Base-by-base conservation (phyloP, 768 basidiomycete genomes). In the Tricholoma bakamatsutake region DNA sequence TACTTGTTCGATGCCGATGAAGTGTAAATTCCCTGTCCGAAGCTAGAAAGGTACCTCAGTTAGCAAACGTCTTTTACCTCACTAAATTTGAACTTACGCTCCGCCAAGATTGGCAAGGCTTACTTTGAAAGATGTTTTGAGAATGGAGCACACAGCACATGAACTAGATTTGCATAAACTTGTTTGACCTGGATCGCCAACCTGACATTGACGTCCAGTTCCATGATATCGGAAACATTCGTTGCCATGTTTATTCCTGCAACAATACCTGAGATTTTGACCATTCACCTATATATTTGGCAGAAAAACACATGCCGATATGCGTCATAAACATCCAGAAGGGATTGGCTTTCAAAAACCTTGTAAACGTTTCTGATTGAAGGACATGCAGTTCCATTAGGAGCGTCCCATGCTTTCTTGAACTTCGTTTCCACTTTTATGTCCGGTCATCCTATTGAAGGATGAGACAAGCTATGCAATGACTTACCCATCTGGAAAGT, bases 221-320 rank as follows among this genome's bases (percentile, higher is more conserved):
- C 70, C 70, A 43, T 71, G 70, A 53, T 69, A 71, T 2, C 69
- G 61, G 52, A 69, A 71, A 9, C 60, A 62, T 56, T 70, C 69
- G 13, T 66, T 69, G 8, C 68, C 67, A 1, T 65, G 18, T 54
- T 57, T 60, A 63, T 51, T 66, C 28, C 56, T 57, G 21, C 8
- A 43, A 43, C 21, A 37, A 21, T 28, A 28, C 17, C 46, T 21
- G 48, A 10, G 27, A 11, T 33, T 6, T 27, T 31, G 46, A n/a
- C n/a, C n/a, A n/a, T n/a, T n/a, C 18, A 10, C 24, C 24, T 47
- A 17, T 33, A 8, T 39, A 24, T 28, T 24, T 66, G 21, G n/a
- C n/a, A 4, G 13, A 45, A 54, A 15, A 54, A 40, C 34, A 17
- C 45, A 40, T 48, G 52, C 56, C 34, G 27, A 54, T 57, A 57